Conservation (phyloP, 495 filamentous ascomycete species). For the Hypomontagnella monticulosa region DNA sequence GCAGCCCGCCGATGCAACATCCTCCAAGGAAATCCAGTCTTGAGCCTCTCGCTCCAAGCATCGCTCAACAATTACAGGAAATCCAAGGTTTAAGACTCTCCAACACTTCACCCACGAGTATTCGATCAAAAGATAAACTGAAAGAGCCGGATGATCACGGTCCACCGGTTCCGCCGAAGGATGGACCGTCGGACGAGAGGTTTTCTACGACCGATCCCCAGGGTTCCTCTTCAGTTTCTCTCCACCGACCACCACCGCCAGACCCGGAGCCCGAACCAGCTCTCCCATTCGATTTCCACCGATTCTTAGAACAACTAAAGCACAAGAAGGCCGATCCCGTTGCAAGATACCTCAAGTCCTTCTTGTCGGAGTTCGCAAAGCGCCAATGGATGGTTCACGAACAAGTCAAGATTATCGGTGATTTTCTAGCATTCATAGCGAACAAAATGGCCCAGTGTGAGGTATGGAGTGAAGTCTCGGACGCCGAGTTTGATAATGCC, state of each 20-base stretch:
- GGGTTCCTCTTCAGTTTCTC: conserved; percentile 61
- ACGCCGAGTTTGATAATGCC: conserved; percentile 98
- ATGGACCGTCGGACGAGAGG: conserved; percentile 53
- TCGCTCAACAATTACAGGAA: conserved; percentile 56
- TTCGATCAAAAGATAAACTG: conserved; percentile 50
- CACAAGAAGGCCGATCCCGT: conserved; percentile 97
- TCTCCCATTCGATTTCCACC: conserved; percentile 96
- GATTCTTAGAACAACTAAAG: conserved; percentile 93
- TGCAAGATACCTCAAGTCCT: conserved; percentile 92
- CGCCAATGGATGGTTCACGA: conserved; percentile 99
- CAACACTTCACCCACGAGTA: conserved; percentile 48
- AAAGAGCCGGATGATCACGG: conserved; percentile 55
- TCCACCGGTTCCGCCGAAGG: conserved; percentile 62
- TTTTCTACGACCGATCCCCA: conserved; percentile 49
- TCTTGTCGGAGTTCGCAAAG: conserved; percentile 94
- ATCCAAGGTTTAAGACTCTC: conserved; percentile 57
- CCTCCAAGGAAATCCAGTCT: conserved; percentile 87
- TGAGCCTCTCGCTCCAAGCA: conserved; percentile 67
- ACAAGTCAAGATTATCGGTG: conserved; percentile 97
- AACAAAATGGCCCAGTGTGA: conserved; percentile 99
- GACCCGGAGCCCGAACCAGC: conserved; percentile 89
- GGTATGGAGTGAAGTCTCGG: conserved; percentile 94
- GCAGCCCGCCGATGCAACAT: conserved; percentile 67
- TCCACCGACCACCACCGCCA: conserved; percentile 78
- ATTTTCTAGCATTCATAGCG: conserved; percentile 97